Conservation (phyloP, 2,329 filamentous ascomycete species). For the Zarea fungicola region DNA sequence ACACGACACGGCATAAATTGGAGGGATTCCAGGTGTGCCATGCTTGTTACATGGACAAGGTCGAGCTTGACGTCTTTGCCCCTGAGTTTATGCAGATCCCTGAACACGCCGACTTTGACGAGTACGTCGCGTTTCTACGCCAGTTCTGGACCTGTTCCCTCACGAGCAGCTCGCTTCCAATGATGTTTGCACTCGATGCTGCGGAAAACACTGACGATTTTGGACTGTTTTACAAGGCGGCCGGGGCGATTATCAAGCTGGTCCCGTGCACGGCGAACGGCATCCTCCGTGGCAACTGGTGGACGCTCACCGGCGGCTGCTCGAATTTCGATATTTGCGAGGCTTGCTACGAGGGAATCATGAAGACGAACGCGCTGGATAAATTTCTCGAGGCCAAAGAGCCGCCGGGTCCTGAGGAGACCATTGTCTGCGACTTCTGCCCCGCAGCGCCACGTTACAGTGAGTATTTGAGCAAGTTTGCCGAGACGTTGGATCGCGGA, state of each 20-base stretch:
- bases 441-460: constrained; percentile 21
- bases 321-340: constrained; percentile 26
- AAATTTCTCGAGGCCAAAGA: constrained; percentile 26
- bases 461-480: constrained; percentile 22
- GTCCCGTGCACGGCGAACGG: constrained; percentile 25
- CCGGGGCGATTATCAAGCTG: constrained; percentile 18
- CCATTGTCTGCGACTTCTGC: constrained; percentile 28
- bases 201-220: constrained; percentile 23
- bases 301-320: constrained; percentile 24
- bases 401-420: constrained; percentile 13
- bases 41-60: constrained; percentile 30
- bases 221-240: constrained; percentile 22
- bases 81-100: constrained; percentile 23
- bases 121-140: constrained; percentile 19
- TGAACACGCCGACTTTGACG: constrained; percentile 18
- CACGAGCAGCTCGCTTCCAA: constrained; percentile 17
- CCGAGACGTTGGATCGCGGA: constrained; percentile 27
- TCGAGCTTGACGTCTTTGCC: constrained; percentile 25
- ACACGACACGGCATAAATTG: constrained; percentile 20
- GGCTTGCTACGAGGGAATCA: constrained; percentile 27
- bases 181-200: constrained; percentile 22
- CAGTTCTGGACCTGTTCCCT: constrained; percentile 23
- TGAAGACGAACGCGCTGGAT: constrained; percentile 22
- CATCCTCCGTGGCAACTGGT: constrained; percentile 29
- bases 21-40: constrained; percentile 27